Base-by-base conservation (phyloP, 2,329 filamentous ascomycete genomes). In the Pezicula radicicola region DNA sequence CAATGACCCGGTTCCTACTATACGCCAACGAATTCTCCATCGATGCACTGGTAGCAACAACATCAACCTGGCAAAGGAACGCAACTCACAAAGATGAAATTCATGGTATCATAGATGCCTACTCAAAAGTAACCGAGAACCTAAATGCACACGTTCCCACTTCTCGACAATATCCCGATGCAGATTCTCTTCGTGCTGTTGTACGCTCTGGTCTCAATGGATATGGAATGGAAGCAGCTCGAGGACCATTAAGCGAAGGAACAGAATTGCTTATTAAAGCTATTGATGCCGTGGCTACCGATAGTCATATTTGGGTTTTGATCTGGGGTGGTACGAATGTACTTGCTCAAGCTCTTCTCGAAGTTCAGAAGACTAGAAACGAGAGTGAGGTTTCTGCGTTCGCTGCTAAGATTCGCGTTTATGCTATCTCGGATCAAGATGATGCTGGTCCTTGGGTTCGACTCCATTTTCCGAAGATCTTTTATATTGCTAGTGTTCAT, bases 381-480 rank as follows among this genome's bases (percentile, higher is more conserved):
- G 53, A 60, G 13, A 39, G 55, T 0, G 70, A 75, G 1, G 64
- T 71, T 1, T 62, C 66, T 0, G 52, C 50, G 0, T 66, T 80
- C 19, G 63, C 70, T 2, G 56, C 65, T 3, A 75, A 74, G 55
- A 61, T 81, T 3, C 68, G 77, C 12, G 70, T 81, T 8, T 81
- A 81, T 61, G 67, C 79, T 35, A 82, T 84, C 50, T 81, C 78
- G 6, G 81, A 84, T 55, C 80, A 84, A 56, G 80, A 84, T 54
- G 75, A 84, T 54, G 75, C 76, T 0, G 79, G 78, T 0, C 65
- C 72, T 0, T 84, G 79, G 80, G 77, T 84, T 35, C 74, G 80
- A 15, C 65, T 69, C 43, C 72, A 70, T 3, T 83, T 75, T 53
- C 78, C 81, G 0, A 73, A 78, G 25, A 60, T 84, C 6, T 77